Evolutionary conservation across 1,139 yeast genomes (phyloP), one percentile per base, ranked within the genome.

Genomic region (Saccharomyces hybrid): DNA sequence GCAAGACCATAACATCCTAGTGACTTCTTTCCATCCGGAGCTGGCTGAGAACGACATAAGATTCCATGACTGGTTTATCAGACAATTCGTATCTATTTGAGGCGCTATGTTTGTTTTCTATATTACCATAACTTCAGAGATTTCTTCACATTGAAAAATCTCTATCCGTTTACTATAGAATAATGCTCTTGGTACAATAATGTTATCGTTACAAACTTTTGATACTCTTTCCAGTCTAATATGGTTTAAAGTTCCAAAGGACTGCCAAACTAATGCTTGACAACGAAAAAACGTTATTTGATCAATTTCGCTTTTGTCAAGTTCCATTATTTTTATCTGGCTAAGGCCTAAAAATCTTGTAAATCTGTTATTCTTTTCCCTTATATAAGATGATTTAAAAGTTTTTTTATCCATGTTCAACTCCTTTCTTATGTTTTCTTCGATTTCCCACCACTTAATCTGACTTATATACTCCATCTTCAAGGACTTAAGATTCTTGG

Each of bases 1-100:
- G 63, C 91, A 87, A 66, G 51, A 54, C 25, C 88, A 85, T 0
- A 76, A 76, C 51, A 74, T 80, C 42, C 69, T 87, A 51, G 95
- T 91, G 1, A 87, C 93, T 0, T 82, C 90, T 2, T 88, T 88
- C 69, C 96, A 88, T 67, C 96, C 95, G 0, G 96, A 88, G 66
- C 74, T 88, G 46, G 73, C 86, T 1, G 64, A 60, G 23, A 68
- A 67, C 9, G 89, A 85, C 61, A 63, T 67, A 48, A 71, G 86
- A 44, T 81, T 88, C 64, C 96, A 88, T 67, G 76, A 79, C 62
- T 88, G 90, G 88, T 87, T 85, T 68, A 64, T 86, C 49, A 76
- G 76, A 54, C 81, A 78, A 61, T 83, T 82, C 68, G 82, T 20
- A 3, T 20, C 23, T 20, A 20, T 20, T 20, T 20, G 23, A 20